Base-by-base conservation (phyloP, 345 rosid genomes). In the Clausena lansium region DNA sequence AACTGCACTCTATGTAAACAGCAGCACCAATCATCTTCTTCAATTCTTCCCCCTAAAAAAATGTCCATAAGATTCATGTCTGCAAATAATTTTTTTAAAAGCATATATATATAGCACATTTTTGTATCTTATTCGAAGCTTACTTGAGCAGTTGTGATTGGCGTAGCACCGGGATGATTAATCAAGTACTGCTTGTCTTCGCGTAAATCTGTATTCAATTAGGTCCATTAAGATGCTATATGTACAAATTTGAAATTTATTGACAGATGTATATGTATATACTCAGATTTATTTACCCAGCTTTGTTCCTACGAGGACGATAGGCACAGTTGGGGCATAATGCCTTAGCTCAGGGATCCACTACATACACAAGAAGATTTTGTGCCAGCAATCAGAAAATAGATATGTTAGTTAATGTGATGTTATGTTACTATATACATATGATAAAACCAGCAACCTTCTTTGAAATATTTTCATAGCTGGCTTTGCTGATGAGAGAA, bases 331-430 rank as follows among this genome's bases (percentile, higher is more conserved):
- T 25, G 91, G 89, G 47, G 91, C 91, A 77, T 88, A 86, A 65
- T 88, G 89, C 84, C 84, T 86, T 45, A 88, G 88, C 80, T 88
- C 91, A 55, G 85, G 81, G 52, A 86, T 81, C 91, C 89, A 88
- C 91, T 88, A 81, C 30, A 5, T 22, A 2, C 25, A 33, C 32
- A 8, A 24, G 17, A 30, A 61, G 9, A 69, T 35, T 3, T 7
- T 5, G 2, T 57, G 70, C 67, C 79, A 76, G 55, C 54, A 41
- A 60, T 41, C 62, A 4, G 68, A 41, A 58, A 22, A 13, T 19
- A 17, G 14, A 7, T 22, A 76, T 32, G 5, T 15, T 24, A 36
- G 58, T 38, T 35, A 17, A 17, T 5, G 22, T 52, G 17, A 13
- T 45, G 5, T 13, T 41, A 45, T 52, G 22, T 52, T 52, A 52